These are phyloP conservation scores for Vitrella brassicaformis DNA, from an alignment of 73 alveolate species.

Conservation along the genomic window DNA sequence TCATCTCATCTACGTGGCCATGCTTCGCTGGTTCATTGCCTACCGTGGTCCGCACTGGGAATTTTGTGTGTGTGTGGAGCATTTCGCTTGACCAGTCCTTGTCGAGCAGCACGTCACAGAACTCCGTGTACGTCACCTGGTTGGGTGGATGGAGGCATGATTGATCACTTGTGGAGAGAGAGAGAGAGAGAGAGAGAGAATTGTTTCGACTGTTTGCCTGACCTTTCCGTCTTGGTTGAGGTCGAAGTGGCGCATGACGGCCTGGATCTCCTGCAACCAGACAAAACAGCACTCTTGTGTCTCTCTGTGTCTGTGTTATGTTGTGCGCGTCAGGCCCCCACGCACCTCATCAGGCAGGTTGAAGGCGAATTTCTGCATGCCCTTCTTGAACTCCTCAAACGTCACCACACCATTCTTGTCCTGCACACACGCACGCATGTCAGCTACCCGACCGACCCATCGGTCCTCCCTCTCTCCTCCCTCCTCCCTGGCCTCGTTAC, in stretches of 20 bases:
- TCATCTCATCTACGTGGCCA: too few relatives aligned
- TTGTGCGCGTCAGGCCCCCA: background rate
- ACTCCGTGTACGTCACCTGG: constrained; percentile 49
- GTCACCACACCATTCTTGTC: constrained; percentile 4
- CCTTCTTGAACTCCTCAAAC: constrained; percentile 18
- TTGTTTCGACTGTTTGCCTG: background rate
- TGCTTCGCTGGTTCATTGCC: too few relatives aligned
- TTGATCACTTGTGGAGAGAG: too few relatives aligned
- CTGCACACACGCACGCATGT: too few relatives aligned
- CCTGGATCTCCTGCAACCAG: constrained; percentile 44
- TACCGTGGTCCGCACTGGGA: too few relatives aligned
- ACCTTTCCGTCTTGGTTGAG: constrained; percentile 49
- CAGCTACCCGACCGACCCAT: too few relatives aligned
- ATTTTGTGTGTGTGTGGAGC: background rate
- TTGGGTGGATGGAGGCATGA: too few relatives aligned
- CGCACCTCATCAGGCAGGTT: constrained; percentile 16
- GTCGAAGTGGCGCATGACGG: constrained; percentile 60
- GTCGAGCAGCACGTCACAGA: constrained; percentile 47
- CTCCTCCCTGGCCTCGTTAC: too few relatives aligned
- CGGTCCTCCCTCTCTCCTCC: too few relatives aligned
- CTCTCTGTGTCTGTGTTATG: background rate
- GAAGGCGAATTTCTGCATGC: constrained; percentile 25
- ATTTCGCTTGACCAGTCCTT: background rate
- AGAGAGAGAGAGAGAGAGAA: background rate
- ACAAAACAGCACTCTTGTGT: constrained; percentile 5